phyloP scores from a whole-genome alignment of 768 basidiomycete genomes.

The Serendipita sp. region DNA sequence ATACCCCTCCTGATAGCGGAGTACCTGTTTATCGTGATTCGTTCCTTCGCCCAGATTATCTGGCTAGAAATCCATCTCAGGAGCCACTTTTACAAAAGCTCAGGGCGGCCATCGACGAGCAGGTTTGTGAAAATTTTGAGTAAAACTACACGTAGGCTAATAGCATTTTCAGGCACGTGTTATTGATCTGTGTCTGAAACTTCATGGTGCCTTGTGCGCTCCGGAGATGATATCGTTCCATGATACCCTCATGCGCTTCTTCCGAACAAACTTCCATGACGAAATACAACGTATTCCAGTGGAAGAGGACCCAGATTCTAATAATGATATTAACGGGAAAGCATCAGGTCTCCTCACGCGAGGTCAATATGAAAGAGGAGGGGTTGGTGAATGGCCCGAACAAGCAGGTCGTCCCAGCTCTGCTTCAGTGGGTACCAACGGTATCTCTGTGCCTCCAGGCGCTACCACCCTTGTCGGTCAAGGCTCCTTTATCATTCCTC shows the following conservation, averaged over 20 bases:
- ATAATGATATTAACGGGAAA: not conserved
- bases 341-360: constrained; percentile 28
- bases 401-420: not conserved
- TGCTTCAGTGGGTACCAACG: constrained; percentile 28
- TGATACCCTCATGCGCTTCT: constrained; percentile 72
- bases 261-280: constrained; percentile 69
- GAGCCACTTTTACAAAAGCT: constrained; percentile 58
- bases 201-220: constrained; percentile 71
- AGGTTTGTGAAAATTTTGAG: constrained; percentile 32
- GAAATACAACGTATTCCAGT: constrained; percentile 60
- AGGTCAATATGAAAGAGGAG: constrained; percentile 18
- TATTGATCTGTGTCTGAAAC: constrained; percentile 67
- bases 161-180: constrained; percentile 40
- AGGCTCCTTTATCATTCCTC: constrained; percentile 30
- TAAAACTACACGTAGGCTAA: constrained; percentile 2
- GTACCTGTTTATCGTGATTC: constrained; percentile 59
- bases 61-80: constrained; percentile 51
- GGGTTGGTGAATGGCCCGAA: not conserved
- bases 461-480: constrained; percentile 7
- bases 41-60: constrained; percentile 61
- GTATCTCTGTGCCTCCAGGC: not conserved
- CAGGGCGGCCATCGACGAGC: constrained; percentile 60
- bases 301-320: constrained; percentile 35
- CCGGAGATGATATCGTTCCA: constrained; percentile 89
- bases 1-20: constrained; percentile 63